Base-by-base conservation (phyloP, 352 stramenopile species). In the Pythium sp. region DNA sequence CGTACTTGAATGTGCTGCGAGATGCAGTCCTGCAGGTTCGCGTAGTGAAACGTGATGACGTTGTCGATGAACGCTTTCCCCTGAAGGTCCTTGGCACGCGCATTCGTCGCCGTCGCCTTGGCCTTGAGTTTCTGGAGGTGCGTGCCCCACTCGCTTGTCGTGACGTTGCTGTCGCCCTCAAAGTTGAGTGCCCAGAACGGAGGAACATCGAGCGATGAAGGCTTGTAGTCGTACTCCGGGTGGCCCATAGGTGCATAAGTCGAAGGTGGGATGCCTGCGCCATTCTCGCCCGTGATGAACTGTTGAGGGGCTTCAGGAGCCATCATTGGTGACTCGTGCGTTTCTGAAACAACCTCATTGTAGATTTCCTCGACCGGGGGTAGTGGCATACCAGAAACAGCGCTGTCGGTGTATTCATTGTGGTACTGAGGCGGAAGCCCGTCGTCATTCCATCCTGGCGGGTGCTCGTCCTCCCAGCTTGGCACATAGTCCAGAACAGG, bases 11-110 rank as follows among this genome's bases (percentile, higher is more conserved):
- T 58, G 24, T 70, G 55, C n/a, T 66, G 53, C 11, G 56, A 38
- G 14, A 82, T 78, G 58, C 75, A 78, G 43, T 47, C 30, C n/a
- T 67, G 34, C 1, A 80, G 47, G 47, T 78, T 80, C 34, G 70
- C 59, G 60, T 82, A 80, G 65, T 82, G 75, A 56, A 79, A 82
- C n/a, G 58, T 66, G 9, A 65, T 66, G 24, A 74, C 74, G 20
- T 72, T 67, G 24, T 59, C 20, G 43, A 78, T 30, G 38, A 72
- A 22, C 5, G 26, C 11, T 28, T 62, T 49, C 9, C 22, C 26
- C 22, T 56, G 38, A 1, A 8, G 1, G 38, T 62, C 53, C 15
- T 5, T 7, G 24, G 36, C 11, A 24, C 20, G 15, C 32, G 55
- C 22, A 15, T 12, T 26, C 22, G 8, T 47, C 0, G 53, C 18